Conservation (phyloP, 2,329 filamentous ascomycete species). For the Metarhizium album region DNA sequence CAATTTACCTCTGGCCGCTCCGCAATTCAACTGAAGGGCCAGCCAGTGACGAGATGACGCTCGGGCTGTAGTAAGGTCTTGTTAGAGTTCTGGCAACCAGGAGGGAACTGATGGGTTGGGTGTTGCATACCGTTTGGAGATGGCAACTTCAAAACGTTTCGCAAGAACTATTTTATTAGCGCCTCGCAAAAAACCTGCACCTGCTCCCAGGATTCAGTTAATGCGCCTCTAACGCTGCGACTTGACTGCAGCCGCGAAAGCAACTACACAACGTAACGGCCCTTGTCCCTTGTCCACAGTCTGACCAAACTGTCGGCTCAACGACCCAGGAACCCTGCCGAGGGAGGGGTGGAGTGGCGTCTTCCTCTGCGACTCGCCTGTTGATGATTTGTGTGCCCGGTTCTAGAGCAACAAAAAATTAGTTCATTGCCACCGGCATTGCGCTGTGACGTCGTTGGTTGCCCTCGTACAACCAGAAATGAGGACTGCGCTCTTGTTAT, state of each 20-base stretch:
- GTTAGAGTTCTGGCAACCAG: not conserved
- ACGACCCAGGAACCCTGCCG: not conserved
- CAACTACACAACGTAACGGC: not conserved
- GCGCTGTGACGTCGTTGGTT: slow-evolving; percentile 5
- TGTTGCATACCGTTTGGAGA: not conserved
- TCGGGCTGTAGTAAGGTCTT: not conserved
- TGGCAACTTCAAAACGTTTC: not conserved
- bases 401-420: not conserved
- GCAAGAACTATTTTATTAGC: not conserved
- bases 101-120: not conserved
- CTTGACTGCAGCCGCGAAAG: not conserved
- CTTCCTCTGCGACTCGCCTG: not conserved
- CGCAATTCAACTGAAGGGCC: not conserved
- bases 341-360: not conserved
- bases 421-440: not conserved
- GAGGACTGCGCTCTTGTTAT: not conserved
- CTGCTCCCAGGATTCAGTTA: not conserved
- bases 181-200: not conserved
- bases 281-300: not conserved
- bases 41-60: not conserved
- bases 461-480: not conserved
- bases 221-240: not conserved
- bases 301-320: not conserved
- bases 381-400: not conserved
- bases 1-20: not conserved